These are phyloP conservation scores for Schoenoplectus tabernaemontani DNA, from an alignment of 202 grass and related monocot genomes.

Conservation along the genomic window DNA sequence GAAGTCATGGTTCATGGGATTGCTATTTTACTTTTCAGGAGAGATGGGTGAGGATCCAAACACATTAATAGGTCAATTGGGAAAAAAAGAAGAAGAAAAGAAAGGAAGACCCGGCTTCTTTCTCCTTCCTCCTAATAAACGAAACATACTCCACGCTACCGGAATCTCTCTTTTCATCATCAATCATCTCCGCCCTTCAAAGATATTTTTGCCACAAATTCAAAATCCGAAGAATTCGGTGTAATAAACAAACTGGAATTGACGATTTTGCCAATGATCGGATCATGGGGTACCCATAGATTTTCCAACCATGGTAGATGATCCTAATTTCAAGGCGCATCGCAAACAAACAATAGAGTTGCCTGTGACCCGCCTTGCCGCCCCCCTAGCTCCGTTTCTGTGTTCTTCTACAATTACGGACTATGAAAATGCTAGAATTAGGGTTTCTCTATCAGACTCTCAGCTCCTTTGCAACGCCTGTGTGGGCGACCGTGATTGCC, in stretches of 20 bases:
- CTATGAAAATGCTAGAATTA: slow-evolving; percentile 42
- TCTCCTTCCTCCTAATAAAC: neutral
- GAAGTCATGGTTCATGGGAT: too few relatives aligned
- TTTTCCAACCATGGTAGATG: neutral
- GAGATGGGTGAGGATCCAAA: too few relatives aligned
- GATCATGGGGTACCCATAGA: too few relatives aligned
- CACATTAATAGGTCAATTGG: neutral
- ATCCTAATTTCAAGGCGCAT: neutral
- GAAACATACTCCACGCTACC: neutral
- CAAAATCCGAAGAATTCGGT: too few relatives aligned
- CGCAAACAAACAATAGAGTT: neutral
- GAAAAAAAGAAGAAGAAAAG: neutral
- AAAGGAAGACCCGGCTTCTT: neutral
- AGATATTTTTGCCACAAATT: too few relatives aligned
- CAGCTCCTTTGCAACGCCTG: slow-evolving; percentile 37
- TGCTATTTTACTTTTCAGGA: too few relatives aligned
- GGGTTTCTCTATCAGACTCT: slow-evolving; percentile 28
- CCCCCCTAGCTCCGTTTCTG: neutral
- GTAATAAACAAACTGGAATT: too few relatives aligned
- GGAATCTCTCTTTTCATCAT: neutral
- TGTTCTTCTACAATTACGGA: slow-evolving; percentile 11
- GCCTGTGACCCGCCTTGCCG: neutral
- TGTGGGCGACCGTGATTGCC: slow-evolving; percentile 67
- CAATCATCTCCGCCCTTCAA: neutral
- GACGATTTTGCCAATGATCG: neutral